Base-by-base conservation (phyloP, 2,329 filamentous ascomycete species). In the Neospermospora avenae region DNA sequence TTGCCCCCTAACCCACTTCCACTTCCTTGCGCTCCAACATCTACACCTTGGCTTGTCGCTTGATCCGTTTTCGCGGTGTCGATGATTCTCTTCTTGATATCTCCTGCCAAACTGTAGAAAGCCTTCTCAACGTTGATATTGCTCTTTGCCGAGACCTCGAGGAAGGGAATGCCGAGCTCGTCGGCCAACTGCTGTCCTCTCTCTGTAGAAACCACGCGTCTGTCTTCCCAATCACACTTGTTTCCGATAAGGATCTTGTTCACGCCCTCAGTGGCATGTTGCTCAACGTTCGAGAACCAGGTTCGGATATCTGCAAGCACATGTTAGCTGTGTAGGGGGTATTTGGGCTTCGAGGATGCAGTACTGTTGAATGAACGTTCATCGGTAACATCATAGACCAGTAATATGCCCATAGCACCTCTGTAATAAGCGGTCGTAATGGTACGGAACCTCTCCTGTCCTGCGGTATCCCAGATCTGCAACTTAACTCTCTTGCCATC, bases 181-280 rank as follows among this genome's bases (percentile, higher is more conserved):
- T 96, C 90, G 61, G 95, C 95, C 59, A 99, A 85, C 67, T 88
- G 88, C 77, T 99, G 93, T 70, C 95, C 95, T 73, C 92, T 89
- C 76, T 97, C 93, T 62, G 90, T 96, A 53, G 91, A 92, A 44
- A 99, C 90, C 58, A 90, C 92, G 69, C 95, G 89, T 84, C 98
- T 98, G 80, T 99, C 95, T 78, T 98, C 95, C 95, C 95, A 98
- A 78, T 99, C 95, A 80, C 95, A 99, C 80, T 99, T 99, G 84
- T 99, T 99, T 75, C 95, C 95, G 69, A 99, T 97, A 68, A 99
- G 85, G 74, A 99, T 98, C 83, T 98, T 99, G 86, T 98, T 97
- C 74, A 99, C 95, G 72, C 95, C 95, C 79, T 98, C 95, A 71
- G 91, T 96, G 61, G 95, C 95, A 79, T 99, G 98, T 75, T 96